phyloP scores from a whole-genome alignment of 805 yeast genomes.

The Cyberlindnera subsufficiens region DNA sequence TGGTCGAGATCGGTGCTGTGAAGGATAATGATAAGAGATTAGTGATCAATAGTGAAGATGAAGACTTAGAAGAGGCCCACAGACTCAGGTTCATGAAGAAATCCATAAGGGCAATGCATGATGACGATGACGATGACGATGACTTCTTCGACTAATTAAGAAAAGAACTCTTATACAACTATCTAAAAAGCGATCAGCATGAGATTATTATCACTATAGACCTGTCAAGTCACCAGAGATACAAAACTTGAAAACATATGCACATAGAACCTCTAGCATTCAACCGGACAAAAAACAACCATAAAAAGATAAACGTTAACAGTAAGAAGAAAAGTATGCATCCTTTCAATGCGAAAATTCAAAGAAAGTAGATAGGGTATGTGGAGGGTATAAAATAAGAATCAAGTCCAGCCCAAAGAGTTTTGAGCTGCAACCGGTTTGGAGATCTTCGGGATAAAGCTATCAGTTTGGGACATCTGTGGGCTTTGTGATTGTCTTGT shows the following conservation, averaged over 20 bases:
- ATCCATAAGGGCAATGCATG: conserved; percentile 39
- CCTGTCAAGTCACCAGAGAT: neutral
- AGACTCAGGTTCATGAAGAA: conserved; percentile 51
- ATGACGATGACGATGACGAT: conserved; percentile 36
- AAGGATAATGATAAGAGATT: conserved; percentile 63
- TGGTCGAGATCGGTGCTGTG: conserved; percentile 65
- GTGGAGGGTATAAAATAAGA: neutral
- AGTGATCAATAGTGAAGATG: conserved; percentile 52
- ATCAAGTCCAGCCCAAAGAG: conserved; percentile 64
- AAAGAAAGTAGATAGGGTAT: neutral
- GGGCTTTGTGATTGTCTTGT: neutral
- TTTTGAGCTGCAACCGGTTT: conserved; percentile 66
- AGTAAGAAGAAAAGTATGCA: too few species aligned
- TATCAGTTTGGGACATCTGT: conserved; percentile 23
- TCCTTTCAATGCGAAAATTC: neutral
- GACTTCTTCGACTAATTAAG: conserved; percentile 42
- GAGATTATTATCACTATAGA: neutral
- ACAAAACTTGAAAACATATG: neutral
- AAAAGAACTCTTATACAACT: neutral
- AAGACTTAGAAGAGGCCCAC: conserved; percentile 50
- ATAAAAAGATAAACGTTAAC: neutral
- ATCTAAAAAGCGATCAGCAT: neutral
- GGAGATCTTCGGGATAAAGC: conserved; percentile 44
- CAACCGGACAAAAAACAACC: neutral
- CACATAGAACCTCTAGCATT: neutral